A percentile compares a stretch with the other conserved stretches of the same genome.
Evolutionary conservation across 345 rosid species (phyloP).

Genomic region (Bretschneidera sinensis): DNA sequence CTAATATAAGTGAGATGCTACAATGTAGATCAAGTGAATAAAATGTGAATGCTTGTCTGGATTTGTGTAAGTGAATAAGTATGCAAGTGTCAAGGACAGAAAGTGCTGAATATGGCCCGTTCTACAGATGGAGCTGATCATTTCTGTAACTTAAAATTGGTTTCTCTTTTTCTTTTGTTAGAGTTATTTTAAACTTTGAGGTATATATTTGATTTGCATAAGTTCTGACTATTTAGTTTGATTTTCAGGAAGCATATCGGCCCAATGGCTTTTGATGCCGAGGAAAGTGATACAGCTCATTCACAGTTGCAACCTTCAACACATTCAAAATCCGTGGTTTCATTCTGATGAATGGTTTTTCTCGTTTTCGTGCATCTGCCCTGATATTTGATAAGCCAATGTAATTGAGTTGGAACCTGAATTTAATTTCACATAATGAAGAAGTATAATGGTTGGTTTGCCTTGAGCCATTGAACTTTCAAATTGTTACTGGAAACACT

Average conservation of each 20-base stretch:
- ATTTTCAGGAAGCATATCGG: conserved; percentile 40
- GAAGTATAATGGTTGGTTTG: conserved; percentile 5
- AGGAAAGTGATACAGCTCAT: conserved; percentile 53
- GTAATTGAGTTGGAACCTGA: conserved; percentile 8
- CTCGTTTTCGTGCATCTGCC: neutral
- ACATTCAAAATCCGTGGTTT: conserved; percentile 54
- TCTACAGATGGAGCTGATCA: too few species aligned
- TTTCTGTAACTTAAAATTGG: too few species aligned
- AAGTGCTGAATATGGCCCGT: too few species aligned
- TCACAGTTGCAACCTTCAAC: conserved; percentile 45
- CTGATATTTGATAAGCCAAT: conserved; percentile 3
- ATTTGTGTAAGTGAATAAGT: neutral
- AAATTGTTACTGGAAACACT: too few species aligned
- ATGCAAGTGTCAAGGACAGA: neutral
- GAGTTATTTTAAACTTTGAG: neutral
- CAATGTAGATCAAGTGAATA: neutral
- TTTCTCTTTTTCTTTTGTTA: too few species aligned
- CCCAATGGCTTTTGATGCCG: conserved; percentile 40
- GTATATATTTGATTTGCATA: neutral
- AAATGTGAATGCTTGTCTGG: neutral
- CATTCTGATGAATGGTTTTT: conserved; percentile 29
- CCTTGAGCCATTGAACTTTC: conserved; percentile 1
- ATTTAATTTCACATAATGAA: conserved; percentile 1
- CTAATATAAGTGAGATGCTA: too few species aligned
- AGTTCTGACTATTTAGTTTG: conserved; percentile 13